Evolutionary conservation across 2,329 filamentous ascomycete genomes (phyloP).

Genomic region (Scedosporium apiospermum): DNA sequence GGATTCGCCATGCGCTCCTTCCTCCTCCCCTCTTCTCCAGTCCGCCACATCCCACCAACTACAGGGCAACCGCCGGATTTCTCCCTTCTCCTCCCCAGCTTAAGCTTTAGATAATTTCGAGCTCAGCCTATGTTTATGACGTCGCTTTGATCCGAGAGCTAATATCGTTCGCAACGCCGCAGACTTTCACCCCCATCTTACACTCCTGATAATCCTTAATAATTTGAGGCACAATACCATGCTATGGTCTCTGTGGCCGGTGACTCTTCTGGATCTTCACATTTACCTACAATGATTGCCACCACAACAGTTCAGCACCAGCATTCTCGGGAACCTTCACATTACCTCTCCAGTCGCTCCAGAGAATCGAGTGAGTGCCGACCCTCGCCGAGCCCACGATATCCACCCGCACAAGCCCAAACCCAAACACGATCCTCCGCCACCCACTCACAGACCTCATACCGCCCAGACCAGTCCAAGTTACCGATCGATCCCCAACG

Average conservation of each 20-base stretch:
- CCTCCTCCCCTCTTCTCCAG: too few relatives aligned
- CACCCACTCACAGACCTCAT: slow-evolving; percentile 1
- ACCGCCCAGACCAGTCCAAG: slow-evolving; percentile 10
- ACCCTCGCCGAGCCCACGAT: slow-evolving; percentile 21
- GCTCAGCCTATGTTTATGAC: background rate
- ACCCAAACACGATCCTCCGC: background rate
- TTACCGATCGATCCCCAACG: slow-evolving; percentile 11
- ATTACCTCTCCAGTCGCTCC: slow-evolving; percentile 25
- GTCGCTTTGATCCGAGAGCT: background rate
- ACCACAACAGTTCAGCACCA: slow-evolving; percentile 34
- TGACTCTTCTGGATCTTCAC: slow-evolving; percentile 64
- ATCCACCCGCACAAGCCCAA: slow-evolving; percentile 9
- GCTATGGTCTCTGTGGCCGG: slow-evolving; percentile 57
- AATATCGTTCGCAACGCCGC: background rate
- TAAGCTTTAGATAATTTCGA: background rate
- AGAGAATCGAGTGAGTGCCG: slow-evolving; percentile 17
- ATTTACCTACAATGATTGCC: slow-evolving; percentile 62
- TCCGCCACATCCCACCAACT: background rate
- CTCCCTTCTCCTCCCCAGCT: background rate
- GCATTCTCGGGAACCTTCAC: slow-evolving; percentile 30
- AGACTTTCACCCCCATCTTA: background rate
- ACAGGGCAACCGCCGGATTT: background rate
- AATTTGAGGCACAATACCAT: slow-evolving; percentile 19
- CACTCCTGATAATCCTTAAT: slow-evolving; percentile 11
- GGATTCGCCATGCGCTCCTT: too few relatives aligned